Evolutionary conservation across 1,139 yeast species (phyloP).

Genomic region (Nakaseomyces bracarensis): DNA sequence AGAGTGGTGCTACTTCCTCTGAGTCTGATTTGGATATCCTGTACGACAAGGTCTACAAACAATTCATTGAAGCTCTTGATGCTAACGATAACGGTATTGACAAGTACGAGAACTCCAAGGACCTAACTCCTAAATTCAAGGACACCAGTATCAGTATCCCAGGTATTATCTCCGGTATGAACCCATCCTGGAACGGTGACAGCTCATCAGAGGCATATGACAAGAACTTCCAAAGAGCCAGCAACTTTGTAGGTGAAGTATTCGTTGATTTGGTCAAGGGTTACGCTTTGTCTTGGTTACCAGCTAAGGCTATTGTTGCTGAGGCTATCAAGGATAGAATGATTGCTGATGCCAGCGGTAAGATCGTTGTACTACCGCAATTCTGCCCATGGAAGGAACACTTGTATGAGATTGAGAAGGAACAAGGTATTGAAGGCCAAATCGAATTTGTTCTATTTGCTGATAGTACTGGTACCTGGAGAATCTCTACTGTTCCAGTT

Average conservation of each 20-base stretch:
- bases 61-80: conserved; percentile 84
- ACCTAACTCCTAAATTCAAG: conserved; percentile 40
- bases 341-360: conserved; percentile 54
- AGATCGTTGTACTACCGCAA: conserved; percentile 58
- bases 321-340: conserved; percentile 54
- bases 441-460: conserved; percentile 72
- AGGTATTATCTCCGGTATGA: conserved; percentile 65
- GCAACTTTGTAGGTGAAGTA: conserved; percentile 73
- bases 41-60: conserved; percentile 68
- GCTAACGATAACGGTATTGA: conserved; percentile 93
- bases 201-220: conserved; percentile 62
- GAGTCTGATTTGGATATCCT: conserved; percentile 47
- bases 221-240: conserved; percentile 58
- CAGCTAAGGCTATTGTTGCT: conserved; percentile 73
- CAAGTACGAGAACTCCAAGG: conserved; percentile 51
- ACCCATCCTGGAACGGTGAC: conserved; percentile 73
- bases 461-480: conserved; percentile 68
- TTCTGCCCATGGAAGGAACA: conserved; percentile 97
- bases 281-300: conserved; percentile 83
- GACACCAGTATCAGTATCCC: conserved; percentile 66
- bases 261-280: conserved; percentile 61
- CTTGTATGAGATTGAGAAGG: conserved; percentile 64
- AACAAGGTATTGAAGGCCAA: conserved; percentile 44
- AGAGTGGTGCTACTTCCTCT: conserved; percentile 33
- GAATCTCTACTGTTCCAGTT: conserved; percentile 84